A percentile compares a stretch with the other conserved stretches of the same genome.
Evolutionary conservation across 2,329 filamentous ascomycete genomes (phyloP).

Genomic region (Paraconiothyrium sp.): DNA sequence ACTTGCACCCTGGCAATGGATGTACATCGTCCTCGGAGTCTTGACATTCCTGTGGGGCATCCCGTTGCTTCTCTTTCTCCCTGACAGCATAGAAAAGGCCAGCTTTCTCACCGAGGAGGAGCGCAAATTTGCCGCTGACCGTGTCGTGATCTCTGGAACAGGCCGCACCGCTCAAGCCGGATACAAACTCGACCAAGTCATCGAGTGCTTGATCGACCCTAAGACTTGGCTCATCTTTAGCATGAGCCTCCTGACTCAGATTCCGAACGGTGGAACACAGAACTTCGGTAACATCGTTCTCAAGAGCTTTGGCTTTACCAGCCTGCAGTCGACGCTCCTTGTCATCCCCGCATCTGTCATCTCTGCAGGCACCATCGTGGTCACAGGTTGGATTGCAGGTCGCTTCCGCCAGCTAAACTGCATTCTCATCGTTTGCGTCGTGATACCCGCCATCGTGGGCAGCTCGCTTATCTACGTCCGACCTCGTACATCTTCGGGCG

Average conservation of each 20-base stretch:
- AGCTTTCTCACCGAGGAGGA: slow-evolving; percentile 32
- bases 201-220: slow-evolving; percentile 28
- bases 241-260: slow-evolving; percentile 26
- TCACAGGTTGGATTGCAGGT: slow-evolving; percentile 28
- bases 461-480: slow-evolving; percentile 27
- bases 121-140: slow-evolving; percentile 35
- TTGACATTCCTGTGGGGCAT: slow-evolving; percentile 36
- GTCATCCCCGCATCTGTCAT: slow-evolving; percentile 30
- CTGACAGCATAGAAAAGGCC: slow-evolving; percentile 54
- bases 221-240: slow-evolving; percentile 30
- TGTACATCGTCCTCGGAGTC: slow-evolving; percentile 42
- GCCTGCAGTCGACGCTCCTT: slow-evolving; percentile 46
- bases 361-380: slow-evolving; percentile 24
- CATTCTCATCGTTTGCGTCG: slow-evolving; percentile 27
- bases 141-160: slow-evolving; percentile 34
- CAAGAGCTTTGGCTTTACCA: slow-evolving; percentile 56
- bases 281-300: slow-evolving; percentile 50
- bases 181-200: slow-evolving; percentile 27
- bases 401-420: slow-evolving; percentile 25
- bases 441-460: slow-evolving; percentile 25
- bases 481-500: slow-evolving; percentile 23
- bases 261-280: slow-evolving; percentile 29
- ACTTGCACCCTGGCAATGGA: slow-evolving; percentile 27
- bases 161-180: slow-evolving; percentile 28
- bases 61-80: slow-evolving; percentile 49